Percentiles rank a stretch among this genome's conserved stretches.
Evolutionary conservation across 176 grass and related monocot species (phyloP).

Genomic region (Oryza coarctata): DNA sequence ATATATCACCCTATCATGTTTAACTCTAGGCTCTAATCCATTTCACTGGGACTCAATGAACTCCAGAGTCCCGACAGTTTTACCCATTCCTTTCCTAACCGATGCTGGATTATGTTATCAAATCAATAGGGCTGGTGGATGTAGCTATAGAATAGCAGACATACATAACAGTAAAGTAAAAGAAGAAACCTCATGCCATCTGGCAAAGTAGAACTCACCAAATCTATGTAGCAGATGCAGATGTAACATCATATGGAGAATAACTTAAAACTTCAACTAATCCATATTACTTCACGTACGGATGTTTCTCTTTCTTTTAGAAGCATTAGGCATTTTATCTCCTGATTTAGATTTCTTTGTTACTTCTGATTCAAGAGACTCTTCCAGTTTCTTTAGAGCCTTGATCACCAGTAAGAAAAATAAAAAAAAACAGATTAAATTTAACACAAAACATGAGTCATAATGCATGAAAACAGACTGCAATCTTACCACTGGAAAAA

Average conservation of each 20-base stretch:
- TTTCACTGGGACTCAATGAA: neutral
- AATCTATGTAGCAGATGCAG: slow-evolving; percentile 7
- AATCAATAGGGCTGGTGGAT: neutral
- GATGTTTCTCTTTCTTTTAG: slow-evolving; percentile 57
- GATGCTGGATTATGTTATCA: neutral
- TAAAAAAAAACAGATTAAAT: slow-evolving; percentile 15
- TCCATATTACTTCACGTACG: slow-evolving; percentile 27
- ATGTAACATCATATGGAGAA: neutral
- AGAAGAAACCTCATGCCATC: neutral
- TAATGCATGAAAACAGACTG: neutral
- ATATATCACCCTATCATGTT: neutral
- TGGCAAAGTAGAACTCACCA: slow-evolving; percentile 17
- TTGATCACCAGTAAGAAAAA: slow-evolving; percentile 32
- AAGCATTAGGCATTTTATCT: slow-evolving; percentile 34
- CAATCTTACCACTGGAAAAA: slow-evolving; percentile 56
- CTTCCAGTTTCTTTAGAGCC: slow-evolving; percentile 85
- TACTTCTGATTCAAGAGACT: slow-evolving; percentile 54
- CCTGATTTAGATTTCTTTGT: slow-evolving; percentile 49
- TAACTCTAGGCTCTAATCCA: neutral
- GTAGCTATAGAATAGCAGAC: neutral
- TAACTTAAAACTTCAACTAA: neutral
- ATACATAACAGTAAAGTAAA: neutral
- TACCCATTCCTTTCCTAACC: neutral
- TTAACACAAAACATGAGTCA: neutral
- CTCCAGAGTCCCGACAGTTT: neutral